These are phyloP conservation scores for Allomyces macrogynus DNA, from an alignment of 192 early-diverging fungal genomes.

Conservation along the genomic window DNA sequence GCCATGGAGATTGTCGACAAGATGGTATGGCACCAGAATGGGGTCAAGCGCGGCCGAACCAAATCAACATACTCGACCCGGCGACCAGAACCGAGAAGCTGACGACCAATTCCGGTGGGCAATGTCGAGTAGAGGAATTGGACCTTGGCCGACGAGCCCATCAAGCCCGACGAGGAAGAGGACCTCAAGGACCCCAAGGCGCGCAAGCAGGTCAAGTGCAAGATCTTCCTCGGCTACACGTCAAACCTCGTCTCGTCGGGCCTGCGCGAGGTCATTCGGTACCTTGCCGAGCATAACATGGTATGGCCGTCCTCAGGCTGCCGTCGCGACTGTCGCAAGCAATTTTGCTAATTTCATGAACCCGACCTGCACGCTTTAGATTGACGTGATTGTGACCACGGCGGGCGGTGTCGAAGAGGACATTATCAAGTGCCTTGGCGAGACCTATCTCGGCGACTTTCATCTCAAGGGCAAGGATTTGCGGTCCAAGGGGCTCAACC, in stretches of 20 bases:
- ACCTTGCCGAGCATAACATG: slow-evolving; percentile 68
- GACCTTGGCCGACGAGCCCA: slow-evolving; percentile 75
- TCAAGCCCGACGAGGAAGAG: slow-evolving; percentile 26
- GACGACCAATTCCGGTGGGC: neutral
- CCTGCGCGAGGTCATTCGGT: slow-evolving; percentile 74
- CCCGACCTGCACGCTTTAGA: too few species aligned
- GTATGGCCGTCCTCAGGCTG: slow-evolving; percentile 10
- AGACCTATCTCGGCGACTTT: slow-evolving; percentile 74
- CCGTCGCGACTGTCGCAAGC: neutral
- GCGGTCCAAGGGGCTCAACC: slow-evolving; percentile 75
- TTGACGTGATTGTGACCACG: slow-evolving; percentile 63
- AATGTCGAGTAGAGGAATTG: slow-evolving; percentile 32
- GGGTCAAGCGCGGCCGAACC: too few species aligned
- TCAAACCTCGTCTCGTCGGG: slow-evolving; percentile 95
- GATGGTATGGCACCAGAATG: slow-evolving; percentile 37
- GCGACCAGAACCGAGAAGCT: neutral
- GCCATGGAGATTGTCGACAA: slow-evolving; percentile 79
- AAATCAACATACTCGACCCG: too few species aligned
- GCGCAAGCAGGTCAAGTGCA: slow-evolving; percentile 57
- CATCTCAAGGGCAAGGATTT: slow-evolving; percentile 49
- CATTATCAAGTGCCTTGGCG: slow-evolving; percentile 88
- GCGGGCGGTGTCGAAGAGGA: slow-evolving; percentile 97
- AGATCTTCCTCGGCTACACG: slow-evolving; percentile 94
- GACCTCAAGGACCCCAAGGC: slow-evolving; percentile 28
- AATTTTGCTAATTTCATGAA: neutral